A percentile compares a stretch with the other conserved stretches of the same genome.
Conservation (phyloP, 1,139 yeast species). For the Pichia sp. region DNA sequence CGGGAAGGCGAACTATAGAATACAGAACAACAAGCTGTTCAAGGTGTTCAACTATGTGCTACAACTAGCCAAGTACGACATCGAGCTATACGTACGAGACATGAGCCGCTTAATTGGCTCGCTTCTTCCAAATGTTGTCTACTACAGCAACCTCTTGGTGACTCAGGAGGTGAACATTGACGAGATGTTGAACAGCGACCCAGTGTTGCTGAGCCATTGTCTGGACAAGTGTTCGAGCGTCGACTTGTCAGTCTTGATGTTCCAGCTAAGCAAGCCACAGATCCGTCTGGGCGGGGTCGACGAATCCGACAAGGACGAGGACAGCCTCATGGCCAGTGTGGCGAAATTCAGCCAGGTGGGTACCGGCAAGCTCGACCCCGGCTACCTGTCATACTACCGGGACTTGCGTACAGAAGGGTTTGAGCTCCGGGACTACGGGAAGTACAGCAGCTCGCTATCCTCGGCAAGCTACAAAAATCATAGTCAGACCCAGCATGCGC, state of each 20-base stretch:
- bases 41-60: conserved; percentile 61
- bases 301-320: not conserved
- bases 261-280: conserved; percentile 80
- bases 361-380: conserved; percentile 20
- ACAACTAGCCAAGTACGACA: conserved; percentile 69
- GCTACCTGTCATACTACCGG: conserved; percentile 24
- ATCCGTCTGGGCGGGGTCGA: conserved; percentile 32
- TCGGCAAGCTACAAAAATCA: not conserved
- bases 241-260: conserved; percentile 66
- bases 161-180: conserved; percentile 18
- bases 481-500: conserved; percentile 1
- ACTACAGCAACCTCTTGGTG: conserved; percentile 18
- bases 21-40: conserved; percentile 38
- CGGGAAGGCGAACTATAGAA: conserved; percentile 19
- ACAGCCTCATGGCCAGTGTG: conserved; percentile 1
- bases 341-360: conserved; percentile 9
- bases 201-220: conserved; percentile 30
- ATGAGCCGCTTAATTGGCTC: conserved; percentile 71
- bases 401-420: conserved; percentile 26
- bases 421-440: conserved; percentile 27
- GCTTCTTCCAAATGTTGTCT: conserved; percentile 35
- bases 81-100: conserved; percentile 76
- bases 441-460: conserved; percentile 8
- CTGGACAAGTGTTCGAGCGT: conserved; percentile 32
- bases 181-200: conserved; percentile 6